Evolutionary conservation across 805 yeast species (phyloP).

Genomic region (Priceomyces melissophilus): DNA sequence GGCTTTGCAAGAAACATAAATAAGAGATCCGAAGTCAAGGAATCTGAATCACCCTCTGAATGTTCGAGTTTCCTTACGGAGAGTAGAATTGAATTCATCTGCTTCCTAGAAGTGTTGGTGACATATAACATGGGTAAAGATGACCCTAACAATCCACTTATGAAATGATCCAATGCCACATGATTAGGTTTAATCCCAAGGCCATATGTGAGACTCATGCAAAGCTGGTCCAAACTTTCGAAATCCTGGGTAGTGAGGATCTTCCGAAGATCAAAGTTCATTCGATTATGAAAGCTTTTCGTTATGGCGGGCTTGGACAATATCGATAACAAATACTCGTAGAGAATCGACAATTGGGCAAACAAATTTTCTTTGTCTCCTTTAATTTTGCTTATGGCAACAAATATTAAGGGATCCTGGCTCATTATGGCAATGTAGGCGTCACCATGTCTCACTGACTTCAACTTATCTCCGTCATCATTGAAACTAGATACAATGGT

Average conservation of each 20-base stretch:
- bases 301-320: constrained; percentile 76
- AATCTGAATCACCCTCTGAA: not conserved
- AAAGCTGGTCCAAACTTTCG: constrained; percentile 62
- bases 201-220: constrained; percentile 36
- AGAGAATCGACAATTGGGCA: constrained; percentile 65
- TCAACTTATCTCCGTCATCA: constrained; percentile 39
- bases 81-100: constrained; percentile 54
- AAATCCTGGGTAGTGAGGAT: constrained; percentile 73
- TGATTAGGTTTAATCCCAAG: constrained; percentile 8
- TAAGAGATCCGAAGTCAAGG: constrained; percentile 47
- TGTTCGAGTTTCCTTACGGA: constrained; percentile 17
- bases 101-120: constrained; percentile 52
- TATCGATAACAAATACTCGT: constrained; percentile 77
- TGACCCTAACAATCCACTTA: constrained; percentile 27
- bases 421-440: constrained; percentile 56
- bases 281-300: constrained; percentile 63
- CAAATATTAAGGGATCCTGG: constrained; percentile 66
- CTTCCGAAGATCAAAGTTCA: constrained; percentile 78
- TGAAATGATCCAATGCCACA: constrained; percentile 22
- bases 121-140: constrained; percentile 41
- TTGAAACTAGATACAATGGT: constrained; percentile 73
- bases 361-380: constrained; percentile 15
- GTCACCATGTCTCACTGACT: constrained; percentile 50
- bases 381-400: constrained; percentile 56
- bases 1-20: constrained; percentile 73